Percentiles rank a stretch among this genome's conserved stretches.
Conservation (phyloP, 345 rosid genomes). For the Lepidium didymum region DNA sequence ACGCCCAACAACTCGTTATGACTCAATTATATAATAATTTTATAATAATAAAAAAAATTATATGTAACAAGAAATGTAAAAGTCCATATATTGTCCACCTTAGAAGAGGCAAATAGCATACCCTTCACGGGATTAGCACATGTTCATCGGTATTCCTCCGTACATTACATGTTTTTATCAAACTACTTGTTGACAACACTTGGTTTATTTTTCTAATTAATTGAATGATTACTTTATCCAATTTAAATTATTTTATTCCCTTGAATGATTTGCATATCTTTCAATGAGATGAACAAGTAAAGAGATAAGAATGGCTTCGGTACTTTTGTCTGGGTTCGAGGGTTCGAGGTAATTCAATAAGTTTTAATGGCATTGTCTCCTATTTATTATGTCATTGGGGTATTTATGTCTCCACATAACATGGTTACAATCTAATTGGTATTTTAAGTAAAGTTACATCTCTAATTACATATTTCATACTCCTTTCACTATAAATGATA, state of each 20-base stretch:
- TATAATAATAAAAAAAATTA: not conserved
- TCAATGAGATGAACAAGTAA: constrained; percentile 12
- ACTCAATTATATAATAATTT: not conserved
- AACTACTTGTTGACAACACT: not conserved
- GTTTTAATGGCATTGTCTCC: constrained; percentile 11
- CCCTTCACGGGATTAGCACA: constrained; percentile 32
- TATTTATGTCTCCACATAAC: constrained; percentile 22
- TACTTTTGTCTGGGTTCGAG: constrained; percentile 14
- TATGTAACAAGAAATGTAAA: constrained; percentile 3
- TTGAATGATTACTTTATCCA: not conserved
- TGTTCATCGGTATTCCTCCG: constrained; percentile 28
- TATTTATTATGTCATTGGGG: constrained; percentile 3
- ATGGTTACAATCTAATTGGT: not conserved
- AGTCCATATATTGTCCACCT: constrained; percentile 17
- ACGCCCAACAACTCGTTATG: not conserved
- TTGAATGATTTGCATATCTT: not conserved
- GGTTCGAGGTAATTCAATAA: constrained; percentile 20
- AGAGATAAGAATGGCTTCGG: constrained; percentile 16
- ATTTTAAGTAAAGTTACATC: not conserved
- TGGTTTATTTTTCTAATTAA: not conserved
- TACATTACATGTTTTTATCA: constrained; percentile 24
- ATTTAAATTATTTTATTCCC: not conserved
- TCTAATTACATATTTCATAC: not conserved
- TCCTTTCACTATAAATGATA: too few relatives aligned
- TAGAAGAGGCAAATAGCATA: constrained; percentile 21